Conservation (phyloP, 495 filamentous ascomycete genomes). For the Tuber magnatum region DNA sequence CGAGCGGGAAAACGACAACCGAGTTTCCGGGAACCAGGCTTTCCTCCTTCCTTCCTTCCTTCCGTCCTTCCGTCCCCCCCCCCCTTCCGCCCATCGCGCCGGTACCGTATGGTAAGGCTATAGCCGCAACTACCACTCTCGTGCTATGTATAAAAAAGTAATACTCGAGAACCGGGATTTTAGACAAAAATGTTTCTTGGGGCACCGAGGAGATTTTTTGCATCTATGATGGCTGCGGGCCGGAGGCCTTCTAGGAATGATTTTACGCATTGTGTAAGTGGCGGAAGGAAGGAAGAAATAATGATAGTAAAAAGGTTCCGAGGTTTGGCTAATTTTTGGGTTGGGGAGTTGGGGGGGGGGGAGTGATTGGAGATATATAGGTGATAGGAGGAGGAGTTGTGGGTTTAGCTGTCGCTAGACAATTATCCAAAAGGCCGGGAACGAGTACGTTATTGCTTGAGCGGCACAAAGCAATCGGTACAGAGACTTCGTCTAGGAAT, state of each 20-base stretch:
- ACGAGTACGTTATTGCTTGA: constrained; percentile 75
- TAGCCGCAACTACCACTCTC: not conserved
- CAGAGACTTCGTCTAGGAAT: constrained; percentile 87
- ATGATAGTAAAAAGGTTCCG: not conserved
- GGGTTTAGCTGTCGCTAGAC: constrained; percentile 77
- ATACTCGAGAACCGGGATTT: too few relatives aligned
- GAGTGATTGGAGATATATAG: constrained; percentile 42
- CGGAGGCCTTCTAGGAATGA: constrained; percentile 7
- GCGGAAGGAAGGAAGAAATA: not conserved
- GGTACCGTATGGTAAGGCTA: not conserved
- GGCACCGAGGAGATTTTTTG: not conserved
- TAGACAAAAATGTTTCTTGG: not conserved
- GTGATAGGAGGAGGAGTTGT: constrained; percentile 88
- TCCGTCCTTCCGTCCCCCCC: not conserved
- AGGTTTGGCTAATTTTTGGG: not conserved
- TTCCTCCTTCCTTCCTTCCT: not conserved
- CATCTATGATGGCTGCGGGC: not conserved
- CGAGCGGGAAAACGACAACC: not conserved
- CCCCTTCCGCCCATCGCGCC: not conserved
- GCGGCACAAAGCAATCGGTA: constrained; percentile 67
- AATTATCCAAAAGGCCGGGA: constrained; percentile 56
- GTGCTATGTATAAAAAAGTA: not conserved
- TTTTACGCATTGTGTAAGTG: constrained; percentile 29
- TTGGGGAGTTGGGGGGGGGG: not conserved
- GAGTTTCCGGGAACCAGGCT: not conserved